Evolutionary conservation across 1,139 yeast genomes (phyloP).

Genomic region (Suhomyces atakaporum): DNA sequence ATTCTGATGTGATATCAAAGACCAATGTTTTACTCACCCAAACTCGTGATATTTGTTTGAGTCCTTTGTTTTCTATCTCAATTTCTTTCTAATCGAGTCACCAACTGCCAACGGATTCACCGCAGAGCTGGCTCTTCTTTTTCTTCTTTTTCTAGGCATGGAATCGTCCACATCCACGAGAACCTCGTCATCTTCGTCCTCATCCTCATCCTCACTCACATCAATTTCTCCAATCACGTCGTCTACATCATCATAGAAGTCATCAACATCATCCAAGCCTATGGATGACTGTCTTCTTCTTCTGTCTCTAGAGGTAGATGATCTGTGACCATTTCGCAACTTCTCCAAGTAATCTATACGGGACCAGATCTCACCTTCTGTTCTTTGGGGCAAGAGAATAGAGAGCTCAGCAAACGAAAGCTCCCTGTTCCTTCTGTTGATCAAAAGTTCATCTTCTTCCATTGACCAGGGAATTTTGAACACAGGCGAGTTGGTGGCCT

Average conservation of each 20-base stretch:
- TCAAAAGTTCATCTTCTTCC: conserved; percentile 74
- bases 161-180: conserved; percentile 44
- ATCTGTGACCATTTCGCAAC: conserved; percentile 43
- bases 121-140: conserved; percentile 48
- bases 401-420: conserved; percentile 74
- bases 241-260: conserved; percentile 42
- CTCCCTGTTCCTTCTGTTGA: conserved; percentile 58
- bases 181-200: conserved; percentile 26
- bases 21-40: not conserved
- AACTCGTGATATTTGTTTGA: no score
- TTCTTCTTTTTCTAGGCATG: conserved; percentile 32
- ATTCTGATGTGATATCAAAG: no score
- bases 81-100: conserved; percentile 15
- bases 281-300: conserved; percentile 44
- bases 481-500: conserved; percentile 22
- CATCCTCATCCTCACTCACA: conserved; percentile 35
- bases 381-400: conserved; percentile 67
- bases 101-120: conserved; percentile 44
- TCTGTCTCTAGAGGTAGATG: conserved; percentile 34
- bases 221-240: conserved; percentile 42
- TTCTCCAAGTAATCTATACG: conserved; percentile 60
- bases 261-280: conserved; percentile 51
- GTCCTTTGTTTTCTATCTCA: no score
- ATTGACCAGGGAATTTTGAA: conserved; percentile 52
- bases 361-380: conserved; percentile 72